A percentile compares a stretch with the other conserved stretches of the same genome.
Evolutionary conservation across 805 yeast species (phyloP).

Genomic region (Cyberlindnera galapagoensis): DNA sequence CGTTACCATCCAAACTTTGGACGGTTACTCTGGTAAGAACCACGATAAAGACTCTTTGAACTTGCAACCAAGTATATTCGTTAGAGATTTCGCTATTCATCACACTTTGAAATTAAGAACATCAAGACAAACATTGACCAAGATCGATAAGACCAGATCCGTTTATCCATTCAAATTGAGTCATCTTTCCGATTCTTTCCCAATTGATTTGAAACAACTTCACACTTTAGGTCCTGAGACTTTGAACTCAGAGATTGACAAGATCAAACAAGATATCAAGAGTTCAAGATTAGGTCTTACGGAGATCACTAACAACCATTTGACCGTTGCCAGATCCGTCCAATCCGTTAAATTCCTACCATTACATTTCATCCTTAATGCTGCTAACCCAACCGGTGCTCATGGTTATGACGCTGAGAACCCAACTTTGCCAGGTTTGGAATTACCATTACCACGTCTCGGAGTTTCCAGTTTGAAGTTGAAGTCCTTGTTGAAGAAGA

Average conservation of each 20-base stretch:
- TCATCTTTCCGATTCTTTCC: constrained; percentile 59
- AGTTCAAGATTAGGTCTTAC: constrained; percentile 66
- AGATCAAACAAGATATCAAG: constrained; percentile 49
- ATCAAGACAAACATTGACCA: constrained; percentile 62
- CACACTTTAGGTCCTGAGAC: constrained; percentile 23
- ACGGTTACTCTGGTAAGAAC: constrained; percentile 56
- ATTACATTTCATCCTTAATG: constrained; percentile 52
- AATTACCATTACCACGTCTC: constrained; percentile 67
- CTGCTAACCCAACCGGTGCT: constrained; percentile 61
- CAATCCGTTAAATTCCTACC: constrained; percentile 70
- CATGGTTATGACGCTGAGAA: constrained; percentile 61
- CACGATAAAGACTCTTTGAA: constrained; percentile 44
- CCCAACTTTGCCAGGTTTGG: constrained; percentile 66
- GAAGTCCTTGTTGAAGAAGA: constrained; percentile 50
- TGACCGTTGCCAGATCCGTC: constrained; percentile 69
- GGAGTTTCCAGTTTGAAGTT: constrained; percentile 66
- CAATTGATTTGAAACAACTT: constrained; percentile 38
- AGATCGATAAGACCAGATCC: constrained; percentile 66
- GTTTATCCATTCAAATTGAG: constrained; percentile 90
- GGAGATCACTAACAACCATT: constrained; percentile 74
- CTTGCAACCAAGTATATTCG: constrained; percentile 64
- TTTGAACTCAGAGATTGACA: constrained; percentile 30
- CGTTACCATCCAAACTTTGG: constrained; percentile 60
- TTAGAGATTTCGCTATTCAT: constrained; percentile 81
- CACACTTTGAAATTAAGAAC: constrained; percentile 72